phyloP scores from a whole-genome alignment of 148 eudicot genomes.

The Limonium bicolor region DNA sequence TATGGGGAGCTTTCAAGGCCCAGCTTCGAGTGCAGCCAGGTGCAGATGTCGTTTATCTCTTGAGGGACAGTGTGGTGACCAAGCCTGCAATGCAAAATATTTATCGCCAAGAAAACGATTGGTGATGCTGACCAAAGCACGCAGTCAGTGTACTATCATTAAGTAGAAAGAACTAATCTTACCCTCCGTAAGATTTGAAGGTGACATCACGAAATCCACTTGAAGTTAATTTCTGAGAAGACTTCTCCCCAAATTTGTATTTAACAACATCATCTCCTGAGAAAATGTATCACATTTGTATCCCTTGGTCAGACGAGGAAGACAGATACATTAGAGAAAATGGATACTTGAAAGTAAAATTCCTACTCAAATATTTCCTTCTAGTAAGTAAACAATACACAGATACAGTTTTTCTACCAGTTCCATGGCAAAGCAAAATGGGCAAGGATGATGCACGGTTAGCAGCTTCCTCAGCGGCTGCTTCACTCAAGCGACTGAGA shows the following conservation, averaged over 20 bases:
- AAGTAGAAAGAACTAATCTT: constrained; percentile 7
- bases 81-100: constrained; percentile 41
- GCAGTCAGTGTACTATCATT: background rate
- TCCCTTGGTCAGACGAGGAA: background rate
- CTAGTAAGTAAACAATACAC: background rate
- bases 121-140: background rate
- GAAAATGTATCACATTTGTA: constrained; percentile 4
- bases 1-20: constrained; percentile 48
- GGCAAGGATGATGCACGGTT: constrained; percentile 73
- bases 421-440: constrained; percentile 79
- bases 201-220: constrained; percentile 54
- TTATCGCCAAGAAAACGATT: background rate
- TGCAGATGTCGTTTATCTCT: constrained; percentile 69
- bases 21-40: constrained; percentile 70
- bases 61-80: constrained; percentile 86
- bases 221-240: constrained; percentile 35
- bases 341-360: background rate
- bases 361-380: no score
- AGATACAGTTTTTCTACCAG: constrained; percentile 29
- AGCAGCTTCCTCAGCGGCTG: constrained; percentile 43
- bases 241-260: constrained; percentile 66
- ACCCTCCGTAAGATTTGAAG: constrained; percentile 65
- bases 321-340: background rate
- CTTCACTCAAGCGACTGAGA: constrained; percentile 38
- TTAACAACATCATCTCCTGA: constrained; percentile 86